A percentile compares a stretch with the other conserved stretches of the same genome.
These are phyloP conservation scores for Luvunga scandens DNA, from an alignment of 345 rosid genomes.

Conservation along the genomic window DNA sequence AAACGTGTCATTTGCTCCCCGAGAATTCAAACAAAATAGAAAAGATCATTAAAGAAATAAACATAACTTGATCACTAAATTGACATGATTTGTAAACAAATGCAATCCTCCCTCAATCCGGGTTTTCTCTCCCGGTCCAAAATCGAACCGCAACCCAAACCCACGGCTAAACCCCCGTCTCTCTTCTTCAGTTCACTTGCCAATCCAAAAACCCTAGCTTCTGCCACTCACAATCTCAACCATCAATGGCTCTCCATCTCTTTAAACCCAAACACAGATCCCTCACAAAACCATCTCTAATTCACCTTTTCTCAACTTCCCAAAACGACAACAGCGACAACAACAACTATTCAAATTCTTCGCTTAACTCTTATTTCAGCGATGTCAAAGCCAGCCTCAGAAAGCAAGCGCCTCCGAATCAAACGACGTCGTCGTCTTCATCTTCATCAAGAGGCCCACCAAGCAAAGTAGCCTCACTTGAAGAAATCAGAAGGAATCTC, in stretches of 20 bases:
- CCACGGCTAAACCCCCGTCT: constrained; percentile 14
- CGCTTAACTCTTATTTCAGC: constrained; percentile 41
- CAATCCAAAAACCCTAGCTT: constrained; percentile 8
- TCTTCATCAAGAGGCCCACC: constrained; percentile 4
- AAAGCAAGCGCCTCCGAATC: constrained; percentile 11
- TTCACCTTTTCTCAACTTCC: constrained; percentile 54
- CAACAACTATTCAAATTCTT: constrained; percentile 15
- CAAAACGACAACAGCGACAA: background rate
- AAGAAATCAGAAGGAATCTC: constrained; percentile 46
- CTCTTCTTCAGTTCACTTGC: constrained; percentile 6
- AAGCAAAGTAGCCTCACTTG: constrained; percentile 10
- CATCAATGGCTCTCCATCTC: constrained; percentile 48
- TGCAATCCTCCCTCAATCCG: background rate
- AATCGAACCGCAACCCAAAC: background rate
- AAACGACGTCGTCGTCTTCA: constrained; percentile 5
- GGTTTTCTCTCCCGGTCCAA: background rate
- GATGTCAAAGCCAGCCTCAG: constrained; percentile 54
- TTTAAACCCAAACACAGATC: constrained; percentile 37
- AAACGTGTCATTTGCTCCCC: background rate
- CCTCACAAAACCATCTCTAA: constrained; percentile 38
- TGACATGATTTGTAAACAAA: background rate
- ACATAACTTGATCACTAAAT: too few species aligned
- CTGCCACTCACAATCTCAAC: background rate
- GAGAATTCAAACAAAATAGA: background rate
- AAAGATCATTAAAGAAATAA: background rate